Evolutionary conservation across 352 stramenopile species (phyloP).

Genomic region (Lagenidium giganteum): DNA sequence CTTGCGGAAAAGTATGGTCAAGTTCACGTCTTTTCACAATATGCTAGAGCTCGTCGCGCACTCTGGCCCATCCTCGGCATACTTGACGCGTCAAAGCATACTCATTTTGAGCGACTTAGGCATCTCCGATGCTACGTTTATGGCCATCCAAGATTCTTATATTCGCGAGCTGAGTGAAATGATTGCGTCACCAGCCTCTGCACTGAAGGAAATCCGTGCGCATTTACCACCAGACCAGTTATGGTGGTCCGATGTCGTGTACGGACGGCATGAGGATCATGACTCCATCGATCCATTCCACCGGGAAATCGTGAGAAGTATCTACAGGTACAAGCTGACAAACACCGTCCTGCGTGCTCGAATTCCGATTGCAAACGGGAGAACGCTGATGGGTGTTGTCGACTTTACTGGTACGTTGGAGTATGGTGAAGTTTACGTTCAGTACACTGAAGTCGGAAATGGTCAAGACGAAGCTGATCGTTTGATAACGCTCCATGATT

Average conservation of each 20-base stretch:
- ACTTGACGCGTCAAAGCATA: conserved; percentile 75
- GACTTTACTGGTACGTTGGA: conserved; percentile 68
- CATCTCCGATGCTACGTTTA: conserved; percentile 52
- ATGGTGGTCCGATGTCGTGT: conserved; percentile 19
- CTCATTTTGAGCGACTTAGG: conserved; percentile 58
- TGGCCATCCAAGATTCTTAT: conserved; percentile 69
- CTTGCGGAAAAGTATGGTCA: conserved; percentile 67
- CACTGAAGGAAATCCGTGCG: conserved; percentile 28
- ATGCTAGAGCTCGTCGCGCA: conserved; percentile 66
- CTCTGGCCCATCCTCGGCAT: conserved; percentile 43
- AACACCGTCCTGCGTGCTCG: conserved; percentile 73
- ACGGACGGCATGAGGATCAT: conserved; percentile 1
- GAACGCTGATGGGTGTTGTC: conserved; percentile 73
- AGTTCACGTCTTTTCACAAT: conserved; percentile 56
- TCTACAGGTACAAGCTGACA: conserved; percentile 63
- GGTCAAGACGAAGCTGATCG: conserved; percentile 10
- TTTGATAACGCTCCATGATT: conserved; percentile 19
- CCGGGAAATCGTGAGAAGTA: conserved; percentile 31
- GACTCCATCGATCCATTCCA: conserved; percentile 9
- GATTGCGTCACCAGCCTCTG: conserved; percentile 38
- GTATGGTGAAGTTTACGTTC: conserved; percentile 76
- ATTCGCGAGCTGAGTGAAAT: conserved; percentile 43
- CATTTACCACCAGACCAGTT: conserved; percentile 6
- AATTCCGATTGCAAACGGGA: conserved; percentile 62
- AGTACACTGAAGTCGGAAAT: conserved; percentile 48